Percentiles rank a stretch among this genome's conserved stretches.
These are phyloP conservation scores for Gypsophila paniculata DNA, from an alignment of 179 eudicot genomes.

Conservation along the genomic window DNA sequence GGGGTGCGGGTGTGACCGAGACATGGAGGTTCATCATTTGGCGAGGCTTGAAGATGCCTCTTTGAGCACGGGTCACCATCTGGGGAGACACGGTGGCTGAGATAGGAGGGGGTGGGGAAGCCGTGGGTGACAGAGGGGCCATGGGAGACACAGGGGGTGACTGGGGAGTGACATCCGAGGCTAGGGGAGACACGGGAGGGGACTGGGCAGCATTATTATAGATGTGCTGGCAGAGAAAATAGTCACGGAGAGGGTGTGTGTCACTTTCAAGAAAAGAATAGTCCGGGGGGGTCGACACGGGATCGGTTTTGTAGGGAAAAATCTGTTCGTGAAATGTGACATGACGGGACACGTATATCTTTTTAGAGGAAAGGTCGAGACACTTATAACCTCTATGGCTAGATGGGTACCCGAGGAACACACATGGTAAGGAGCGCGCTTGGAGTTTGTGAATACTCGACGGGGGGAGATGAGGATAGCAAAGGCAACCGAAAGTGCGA, in stretches of 20 bases:
- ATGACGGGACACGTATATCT: not conserved
- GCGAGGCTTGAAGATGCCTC: not conserved
- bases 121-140: not conserved
- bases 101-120: not conserved
- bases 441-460: not conserved
- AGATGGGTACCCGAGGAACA: not conserved
- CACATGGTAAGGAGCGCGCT: not conserved
- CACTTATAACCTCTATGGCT: not conserved
- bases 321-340: not conserved
- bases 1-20: not conserved
- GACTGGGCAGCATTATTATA: not conserved
- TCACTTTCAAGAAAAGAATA: not conserved
- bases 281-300: not conserved
- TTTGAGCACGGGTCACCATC: not conserved
- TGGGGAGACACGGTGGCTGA: not conserved
- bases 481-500: not conserved
- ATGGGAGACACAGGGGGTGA: not conserved
- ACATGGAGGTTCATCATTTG: not conserved
- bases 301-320: not conserved
- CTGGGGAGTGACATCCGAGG: no score
- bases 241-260: not conserved
- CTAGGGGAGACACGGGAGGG: not conserved
- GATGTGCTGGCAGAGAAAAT: not conserved
- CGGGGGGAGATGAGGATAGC: not conserved
- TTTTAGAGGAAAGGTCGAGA: not conserved